Percentiles rank a stretch among this genome's conserved stretches.
Conservation (phyloP, 257 asterid species). For the Ilex aquifolium region DNA sequence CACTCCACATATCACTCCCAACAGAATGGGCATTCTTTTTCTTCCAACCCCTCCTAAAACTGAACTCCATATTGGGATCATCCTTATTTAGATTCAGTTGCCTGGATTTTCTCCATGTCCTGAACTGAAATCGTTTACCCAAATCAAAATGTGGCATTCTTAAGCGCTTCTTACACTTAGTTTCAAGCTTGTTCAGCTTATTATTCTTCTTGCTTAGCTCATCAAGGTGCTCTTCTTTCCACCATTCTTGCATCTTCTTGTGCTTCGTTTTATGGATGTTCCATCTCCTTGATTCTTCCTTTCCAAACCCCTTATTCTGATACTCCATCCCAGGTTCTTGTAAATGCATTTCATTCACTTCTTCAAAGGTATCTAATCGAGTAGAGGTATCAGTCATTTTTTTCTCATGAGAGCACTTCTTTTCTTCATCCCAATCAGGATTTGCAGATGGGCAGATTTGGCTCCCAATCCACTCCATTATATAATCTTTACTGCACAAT, state of each 20-base stretch:
- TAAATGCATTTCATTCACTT: conserved; percentile 27
- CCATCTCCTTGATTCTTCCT: conserved; percentile 38
- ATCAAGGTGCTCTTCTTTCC: conserved; percentile 83
- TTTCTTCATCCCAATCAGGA: conserved; percentile 69
- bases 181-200: conserved; percentile 18
- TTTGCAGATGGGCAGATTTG: conserved; percentile 51
- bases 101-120: conserved; percentile 19
- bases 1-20: conserved; percentile 74
- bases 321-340: conserved; percentile 28
- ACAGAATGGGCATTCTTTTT: conserved; percentile 43
- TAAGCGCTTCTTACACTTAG: conserved; percentile 25
- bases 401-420: conserved; percentile 33
- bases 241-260: conserved; percentile 91
- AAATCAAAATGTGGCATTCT: conserved; percentile 59
- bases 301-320: conserved; percentile 18
- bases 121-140: conserved; percentile 51
- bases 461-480: conserved; percentile 95
- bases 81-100: conserved; percentile 16
- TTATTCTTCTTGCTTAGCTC: conserved; percentile 40
- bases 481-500: conserved; percentile 83
- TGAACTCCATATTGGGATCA: conserved; percentile 51
- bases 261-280: conserved; percentile 39
- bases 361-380: conserved; percentile 25
- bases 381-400: conserved; percentile 15
- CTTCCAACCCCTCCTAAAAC: conserved; percentile 64